Conservation (phyloP, 345 rosid species). For the Brassica nigra region DNA sequence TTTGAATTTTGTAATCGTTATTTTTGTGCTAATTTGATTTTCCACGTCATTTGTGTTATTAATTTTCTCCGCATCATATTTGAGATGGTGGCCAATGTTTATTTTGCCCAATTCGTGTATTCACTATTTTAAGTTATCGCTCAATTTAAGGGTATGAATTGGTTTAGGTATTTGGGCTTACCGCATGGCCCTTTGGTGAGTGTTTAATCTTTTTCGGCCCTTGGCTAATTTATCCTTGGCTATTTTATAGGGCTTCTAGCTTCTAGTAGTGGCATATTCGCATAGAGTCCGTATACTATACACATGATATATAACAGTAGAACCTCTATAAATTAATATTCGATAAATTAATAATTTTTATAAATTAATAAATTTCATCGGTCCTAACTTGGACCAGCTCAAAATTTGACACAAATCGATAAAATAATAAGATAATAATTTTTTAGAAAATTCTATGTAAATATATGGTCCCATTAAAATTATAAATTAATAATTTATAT, state of each 20-base stretch:
- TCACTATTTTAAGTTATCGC: neutral
- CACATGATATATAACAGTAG: too few species aligned
- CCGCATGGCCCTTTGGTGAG: too few species aligned
- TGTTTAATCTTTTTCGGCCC: neutral
- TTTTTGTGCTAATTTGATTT: neutral
- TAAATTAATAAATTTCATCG: too few species aligned
- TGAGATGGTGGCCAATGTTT: neutral
- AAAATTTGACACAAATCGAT: too few species aligned
- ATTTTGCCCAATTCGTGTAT: neutral
- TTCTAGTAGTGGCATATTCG: neutral
- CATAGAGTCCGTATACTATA: neutral
- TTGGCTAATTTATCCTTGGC: neutral
- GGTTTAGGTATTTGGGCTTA: neutral
- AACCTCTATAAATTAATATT: too few species aligned
- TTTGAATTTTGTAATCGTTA: neutral
- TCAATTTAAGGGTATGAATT: neutral
- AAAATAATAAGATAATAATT: too few species aligned
- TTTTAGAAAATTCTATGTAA: too few species aligned
- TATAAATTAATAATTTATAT: too few species aligned
- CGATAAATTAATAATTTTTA: too few species aligned
- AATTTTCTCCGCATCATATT: constrained; percentile 7
- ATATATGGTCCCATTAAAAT: too few species aligned
- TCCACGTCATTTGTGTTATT: neutral
- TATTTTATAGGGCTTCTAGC: neutral
- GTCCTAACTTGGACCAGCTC: too few species aligned